phyloP scores from a whole-genome alignment of 352 stramenopile species.

The Pythium volutum region DNA sequence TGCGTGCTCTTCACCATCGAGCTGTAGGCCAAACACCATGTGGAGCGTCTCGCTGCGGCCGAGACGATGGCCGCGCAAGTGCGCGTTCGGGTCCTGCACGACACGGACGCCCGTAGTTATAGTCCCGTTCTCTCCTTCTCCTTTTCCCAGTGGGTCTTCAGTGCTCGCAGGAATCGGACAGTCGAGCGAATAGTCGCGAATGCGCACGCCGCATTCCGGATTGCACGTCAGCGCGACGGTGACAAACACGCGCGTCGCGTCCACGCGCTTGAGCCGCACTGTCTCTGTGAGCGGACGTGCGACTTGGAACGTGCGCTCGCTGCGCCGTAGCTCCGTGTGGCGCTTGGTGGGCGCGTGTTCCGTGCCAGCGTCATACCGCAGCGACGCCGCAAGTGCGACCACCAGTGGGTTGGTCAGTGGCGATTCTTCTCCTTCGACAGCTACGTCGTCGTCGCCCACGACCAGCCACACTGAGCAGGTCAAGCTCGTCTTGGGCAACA shows the following conservation, averaged over 20 bases:
- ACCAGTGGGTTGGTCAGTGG: neutral
- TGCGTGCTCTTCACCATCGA: neutral
- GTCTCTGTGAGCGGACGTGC: slow-evolving; percentile 6
- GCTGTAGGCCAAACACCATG: slow-evolving; percentile 20
- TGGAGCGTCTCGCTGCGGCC: slow-evolving; percentile 15
- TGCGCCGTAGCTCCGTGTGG: slow-evolving; percentile 24
- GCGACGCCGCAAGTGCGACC: slow-evolving; percentile 10
- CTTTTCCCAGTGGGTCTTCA: neutral
- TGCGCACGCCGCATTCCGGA: slow-evolving; percentile 10
- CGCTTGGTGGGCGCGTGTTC: neutral
- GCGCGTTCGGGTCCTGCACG: slow-evolving; percentile 20
- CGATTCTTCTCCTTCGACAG: neutral
- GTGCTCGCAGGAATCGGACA: neutral
- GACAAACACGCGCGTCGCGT: slow-evolving; percentile 18
- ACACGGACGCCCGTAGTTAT: neutral
- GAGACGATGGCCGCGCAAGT: slow-evolving; percentile 13
- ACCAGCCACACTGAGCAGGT: slow-evolving; percentile 24
- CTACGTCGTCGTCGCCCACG: slow-evolving; percentile 8
- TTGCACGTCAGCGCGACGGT: slow-evolving; percentile 23
- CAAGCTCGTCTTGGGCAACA: neutral
- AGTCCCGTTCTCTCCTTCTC: neutral
- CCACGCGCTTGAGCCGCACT: slow-evolving; percentile 14
- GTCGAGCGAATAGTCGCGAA: slow-evolving; percentile 18
- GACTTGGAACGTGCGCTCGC: slow-evolving; percentile 18
- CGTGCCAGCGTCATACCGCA: slow-evolving; percentile 23